A percentile compares a stretch with the other conserved stretches of the same genome.
phyloP scores from a whole-genome alignment of 208 protist species.

The Vickermania ingenoplastis region DNA sequence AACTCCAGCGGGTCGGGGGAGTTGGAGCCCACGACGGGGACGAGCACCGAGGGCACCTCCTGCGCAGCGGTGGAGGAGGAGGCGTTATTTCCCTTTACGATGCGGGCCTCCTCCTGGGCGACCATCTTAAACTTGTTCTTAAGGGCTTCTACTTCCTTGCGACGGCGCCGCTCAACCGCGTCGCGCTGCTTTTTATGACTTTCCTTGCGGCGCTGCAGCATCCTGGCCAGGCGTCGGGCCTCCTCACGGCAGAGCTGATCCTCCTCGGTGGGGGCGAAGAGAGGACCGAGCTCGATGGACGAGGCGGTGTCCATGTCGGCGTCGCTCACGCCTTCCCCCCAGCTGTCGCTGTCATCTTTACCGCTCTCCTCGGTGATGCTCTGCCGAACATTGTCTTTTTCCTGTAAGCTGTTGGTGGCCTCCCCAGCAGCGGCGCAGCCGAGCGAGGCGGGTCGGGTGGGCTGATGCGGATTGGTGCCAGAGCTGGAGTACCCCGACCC shows the following conservation, averaged over 20 bases:
- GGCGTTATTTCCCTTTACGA: too few species aligned
- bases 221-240: not conserved
- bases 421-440: not conserved
- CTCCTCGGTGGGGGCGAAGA: slow-evolving; percentile 1
- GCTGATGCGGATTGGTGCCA: not conserved
- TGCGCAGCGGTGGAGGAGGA: too few species aligned
- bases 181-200: not conserved
- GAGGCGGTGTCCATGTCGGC: not conserved
- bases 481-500: not conserved
- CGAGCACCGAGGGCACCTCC: too few species aligned
- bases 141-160: not conserved
- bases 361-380: not conserved
- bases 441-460: not conserved
- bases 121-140: not conserved
- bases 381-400: not conserved
- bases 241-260: not conserved
- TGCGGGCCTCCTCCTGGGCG: not conserved
- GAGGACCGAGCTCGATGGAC: not conserved
- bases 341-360: not conserved
- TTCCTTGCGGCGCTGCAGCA: not conserved
- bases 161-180: not conserved
- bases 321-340: too few species aligned
- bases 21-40: too few species aligned
- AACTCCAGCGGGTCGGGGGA: too few species aligned
- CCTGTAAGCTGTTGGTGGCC: not conserved